A percentile compares a stretch with the other conserved stretches of the same genome.
These are phyloP conservation scores for Chaetomium fimeti DNA, from an alignment of 495 filamentous ascomycete genomes.

Conservation along the genomic window DNA sequence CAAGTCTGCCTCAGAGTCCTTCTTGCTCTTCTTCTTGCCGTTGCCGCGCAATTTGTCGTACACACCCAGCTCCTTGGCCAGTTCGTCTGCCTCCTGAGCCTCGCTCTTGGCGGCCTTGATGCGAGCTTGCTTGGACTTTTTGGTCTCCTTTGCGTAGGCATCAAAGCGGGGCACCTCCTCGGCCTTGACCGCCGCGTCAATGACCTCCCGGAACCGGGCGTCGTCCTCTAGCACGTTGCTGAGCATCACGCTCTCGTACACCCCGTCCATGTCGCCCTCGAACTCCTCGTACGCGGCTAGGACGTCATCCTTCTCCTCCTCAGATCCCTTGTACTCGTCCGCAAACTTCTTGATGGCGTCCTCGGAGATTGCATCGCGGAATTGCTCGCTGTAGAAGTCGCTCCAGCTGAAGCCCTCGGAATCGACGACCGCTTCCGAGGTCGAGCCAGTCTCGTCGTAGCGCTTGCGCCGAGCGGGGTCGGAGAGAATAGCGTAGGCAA, in stretches of 20 bases:
- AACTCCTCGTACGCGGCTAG: slow-evolving; percentile 67
- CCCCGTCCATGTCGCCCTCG: slow-evolving; percentile 67
- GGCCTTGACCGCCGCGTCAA: slow-evolving; percentile 74
- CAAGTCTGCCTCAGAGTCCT: slow-evolving; percentile 43
- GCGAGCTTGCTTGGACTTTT: slow-evolving; percentile 61
- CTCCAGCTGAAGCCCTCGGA: slow-evolving; percentile 82
- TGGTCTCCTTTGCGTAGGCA: slow-evolving; percentile 68
- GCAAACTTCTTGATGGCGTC: slow-evolving; percentile 71
- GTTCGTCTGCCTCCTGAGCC: slow-evolving; percentile 67
- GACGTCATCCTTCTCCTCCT: slow-evolving; percentile 76
- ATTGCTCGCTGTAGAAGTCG: slow-evolving; percentile 82
- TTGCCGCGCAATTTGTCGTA: slow-evolving; percentile 56
- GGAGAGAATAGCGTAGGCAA: slow-evolving; percentile 90
- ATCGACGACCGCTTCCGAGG: slow-evolving; percentile 69
- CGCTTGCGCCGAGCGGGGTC: slow-evolving; percentile 71
- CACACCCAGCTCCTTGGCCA: slow-evolving; percentile 68
- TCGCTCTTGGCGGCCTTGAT: slow-evolving; percentile 64
- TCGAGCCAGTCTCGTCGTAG: slow-evolving; percentile 87
- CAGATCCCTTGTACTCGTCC: slow-evolving; percentile 76
- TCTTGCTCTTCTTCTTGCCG: slow-evolving; percentile 47
- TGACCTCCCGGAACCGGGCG: slow-evolving; percentile 72
- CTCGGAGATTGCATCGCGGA: slow-evolving; percentile 64
- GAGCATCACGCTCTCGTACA: slow-evolving; percentile 84
- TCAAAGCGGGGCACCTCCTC: slow-evolving; percentile 63
- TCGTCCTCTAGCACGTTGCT: slow-evolving; percentile 84